phyloP scores from a whole-genome alignment of 495 filamentous ascomycete genomes.

The Evansstolkia leycettana region DNA sequence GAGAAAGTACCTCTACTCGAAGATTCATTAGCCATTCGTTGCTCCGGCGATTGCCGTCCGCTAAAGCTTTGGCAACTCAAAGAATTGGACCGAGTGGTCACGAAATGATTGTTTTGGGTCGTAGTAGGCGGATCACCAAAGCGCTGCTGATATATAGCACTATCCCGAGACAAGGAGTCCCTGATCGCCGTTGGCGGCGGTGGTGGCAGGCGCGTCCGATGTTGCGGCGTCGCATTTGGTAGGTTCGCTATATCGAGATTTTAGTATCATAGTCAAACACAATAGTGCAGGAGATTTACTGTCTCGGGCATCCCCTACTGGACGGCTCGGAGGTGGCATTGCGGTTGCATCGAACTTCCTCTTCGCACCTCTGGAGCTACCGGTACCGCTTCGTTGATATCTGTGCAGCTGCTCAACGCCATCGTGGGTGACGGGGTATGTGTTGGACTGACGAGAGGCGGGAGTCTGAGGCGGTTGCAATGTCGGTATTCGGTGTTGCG shows the following conservation, averaged over 20 bases:
- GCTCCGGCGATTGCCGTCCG: too few species aligned
- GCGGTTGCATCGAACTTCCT: conserved; percentile 5
- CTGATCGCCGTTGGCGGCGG: neutral
- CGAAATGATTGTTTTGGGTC: too few species aligned
- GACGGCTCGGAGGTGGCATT: conserved; percentile 19
- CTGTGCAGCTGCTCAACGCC: conserved; percentile 33
- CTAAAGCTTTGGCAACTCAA: too few species aligned
- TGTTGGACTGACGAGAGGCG: conserved; percentile 9
- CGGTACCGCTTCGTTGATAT: conserved; percentile 36
- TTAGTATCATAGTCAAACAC: neutral
- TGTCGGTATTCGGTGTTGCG: conserved; percentile 1
- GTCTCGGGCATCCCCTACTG: conserved; percentile 8
- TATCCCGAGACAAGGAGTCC: conserved; percentile 5
- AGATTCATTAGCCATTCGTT: too few species aligned
- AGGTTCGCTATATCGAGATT: conserved; percentile 2
- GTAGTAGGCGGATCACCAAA: neutral
- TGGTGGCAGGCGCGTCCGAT: conserved; percentile 10
- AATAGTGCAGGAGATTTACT: conserved; percentile 14
- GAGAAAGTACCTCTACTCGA: too few species aligned
- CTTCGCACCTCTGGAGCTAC: conserved; percentile 23
- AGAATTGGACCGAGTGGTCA: too few species aligned
- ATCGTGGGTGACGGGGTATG: conserved; percentile 19
- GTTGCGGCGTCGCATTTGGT: conserved; percentile 10
- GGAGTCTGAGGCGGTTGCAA: conserved; percentile 15
- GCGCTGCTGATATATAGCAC: neutral